These are phyloP conservation scores for Albifimbria verrucaria DNA, from an alignment of 2,329 filamentous ascomycete species.

Conservation along the genomic window DNA sequence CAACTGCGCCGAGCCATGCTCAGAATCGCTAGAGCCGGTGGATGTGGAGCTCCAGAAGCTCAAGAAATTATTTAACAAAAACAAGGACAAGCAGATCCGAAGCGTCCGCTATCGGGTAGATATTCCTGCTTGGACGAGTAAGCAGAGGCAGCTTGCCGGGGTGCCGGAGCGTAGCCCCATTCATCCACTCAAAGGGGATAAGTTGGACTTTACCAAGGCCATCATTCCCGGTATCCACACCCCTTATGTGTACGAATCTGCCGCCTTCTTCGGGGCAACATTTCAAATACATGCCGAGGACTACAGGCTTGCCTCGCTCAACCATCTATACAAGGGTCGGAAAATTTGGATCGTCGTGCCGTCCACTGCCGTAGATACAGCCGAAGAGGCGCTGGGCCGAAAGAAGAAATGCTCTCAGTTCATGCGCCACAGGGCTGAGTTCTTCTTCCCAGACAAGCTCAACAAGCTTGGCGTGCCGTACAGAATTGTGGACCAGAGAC, in stretches of 20 bases:
- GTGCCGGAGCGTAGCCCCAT: conserved; percentile 34
- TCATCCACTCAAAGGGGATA: conserved; percentile 33
- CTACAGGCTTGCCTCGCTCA: conserved; percentile 34
- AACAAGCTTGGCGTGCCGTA: conserved; percentile 34
- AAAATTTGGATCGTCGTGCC: conserved; percentile 39
- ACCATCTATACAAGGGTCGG: conserved; percentile 35
- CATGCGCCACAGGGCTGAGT: conserved; percentile 38
- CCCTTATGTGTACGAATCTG: conserved; percentile 38
- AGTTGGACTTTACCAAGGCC: conserved; percentile 32
- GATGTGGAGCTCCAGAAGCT: conserved; percentile 27
- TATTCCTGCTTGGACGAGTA: conserved; percentile 34
- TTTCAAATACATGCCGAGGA: conserved; percentile 40
- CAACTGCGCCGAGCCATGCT: conserved; percentile 17
- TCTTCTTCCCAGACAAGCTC: conserved; percentile 37
- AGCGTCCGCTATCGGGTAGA: conserved; percentile 35
- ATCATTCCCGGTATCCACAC: conserved; percentile 38
- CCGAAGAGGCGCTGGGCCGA: conserved; percentile 30
- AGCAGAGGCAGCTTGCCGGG: conserved; percentile 30
- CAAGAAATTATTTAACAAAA: conserved; percentile 31
- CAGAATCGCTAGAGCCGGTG: conserved; percentile 20
- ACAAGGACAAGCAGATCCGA: conserved; percentile 31
- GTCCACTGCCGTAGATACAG: conserved; percentile 29
- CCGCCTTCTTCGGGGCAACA: conserved; percentile 33
- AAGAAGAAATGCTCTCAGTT: conserved; percentile 33
- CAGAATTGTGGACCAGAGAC: conserved; percentile 34